Percentiles rank a stretch among this genome's conserved stretches.
phyloP scores from a whole-genome alignment of 805 yeast genomes.

The Lipomyces mesembrius region DNA sequence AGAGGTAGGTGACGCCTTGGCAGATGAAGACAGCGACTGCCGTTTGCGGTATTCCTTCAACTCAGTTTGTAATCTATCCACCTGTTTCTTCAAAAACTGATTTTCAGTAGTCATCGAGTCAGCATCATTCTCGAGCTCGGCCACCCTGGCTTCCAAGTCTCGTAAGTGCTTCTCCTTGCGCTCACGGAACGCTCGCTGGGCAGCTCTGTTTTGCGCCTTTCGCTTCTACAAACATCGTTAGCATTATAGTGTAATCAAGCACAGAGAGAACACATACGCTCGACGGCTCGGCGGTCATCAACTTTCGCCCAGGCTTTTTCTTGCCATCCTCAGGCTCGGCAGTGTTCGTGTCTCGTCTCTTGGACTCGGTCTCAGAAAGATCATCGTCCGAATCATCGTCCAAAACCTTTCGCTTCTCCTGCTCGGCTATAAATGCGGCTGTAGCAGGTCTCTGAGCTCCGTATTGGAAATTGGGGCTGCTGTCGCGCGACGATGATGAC shows the following conservation, averaged over 20 bases:
- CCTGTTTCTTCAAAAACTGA: constrained; percentile 74
- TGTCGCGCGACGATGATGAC: neutral
- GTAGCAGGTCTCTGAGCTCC: neutral
- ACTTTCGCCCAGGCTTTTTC: constrained; percentile 79
- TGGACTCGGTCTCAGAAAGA: constrained; percentile 33
- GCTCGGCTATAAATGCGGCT: neutral
- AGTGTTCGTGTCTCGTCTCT: constrained; percentile 28
- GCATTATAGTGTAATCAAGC: neutral
- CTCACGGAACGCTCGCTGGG: constrained; percentile 97
- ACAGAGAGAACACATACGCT: constrained; percentile 43
- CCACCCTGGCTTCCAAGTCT: constrained; percentile 81
- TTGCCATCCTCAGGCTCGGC: constrained; percentile 40
- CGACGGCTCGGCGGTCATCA: constrained; percentile 75
- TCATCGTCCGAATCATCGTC: constrained; percentile 34
- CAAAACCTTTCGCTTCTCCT: constrained; percentile 34
- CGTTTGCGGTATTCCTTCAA: constrained; percentile 61
- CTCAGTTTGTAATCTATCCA: constrained; percentile 72
- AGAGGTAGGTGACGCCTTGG: constrained; percentile 23
- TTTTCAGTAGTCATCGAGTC: constrained; percentile 70
- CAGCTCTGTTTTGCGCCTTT: constrained; percentile 96
- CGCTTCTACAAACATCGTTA: constrained; percentile 55
- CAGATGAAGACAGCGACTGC: constrained; percentile 15
- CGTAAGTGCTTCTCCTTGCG: constrained; percentile 86
- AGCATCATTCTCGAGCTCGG: constrained; percentile 70
- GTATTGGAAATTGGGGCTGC: neutral